These are phyloP conservation scores for Penicillium paneum DNA, from an alignment of 2,329 filamentous ascomycete species.

Conservation along the genomic window DNA sequence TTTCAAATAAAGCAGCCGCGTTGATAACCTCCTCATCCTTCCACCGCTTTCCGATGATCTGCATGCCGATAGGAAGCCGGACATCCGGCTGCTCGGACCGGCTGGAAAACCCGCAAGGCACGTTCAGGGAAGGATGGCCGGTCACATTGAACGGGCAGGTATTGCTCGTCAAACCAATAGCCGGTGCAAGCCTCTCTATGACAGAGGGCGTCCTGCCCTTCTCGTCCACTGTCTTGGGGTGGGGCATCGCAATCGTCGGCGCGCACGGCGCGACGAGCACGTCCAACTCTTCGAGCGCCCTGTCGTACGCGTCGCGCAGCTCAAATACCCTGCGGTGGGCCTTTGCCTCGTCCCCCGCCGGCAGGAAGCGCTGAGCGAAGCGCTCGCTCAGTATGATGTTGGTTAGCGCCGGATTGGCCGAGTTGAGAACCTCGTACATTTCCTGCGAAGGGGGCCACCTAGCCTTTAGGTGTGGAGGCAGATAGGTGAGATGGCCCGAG, in stretches of 20 bases:
- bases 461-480: conserved; percentile 29
- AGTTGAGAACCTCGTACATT: conserved; percentile 46
- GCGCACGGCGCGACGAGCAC: conserved; percentile 50
- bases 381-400: conserved; percentile 44
- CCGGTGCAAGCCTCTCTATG: conserved; percentile 43
- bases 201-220: conserved; percentile 18
- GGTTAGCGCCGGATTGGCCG: conserved; percentile 46
- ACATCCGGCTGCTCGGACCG: background rate
- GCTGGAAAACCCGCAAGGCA: conserved; percentile 40
- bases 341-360: conserved; percentile 41
- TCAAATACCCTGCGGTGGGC: conserved; percentile 48
- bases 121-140: conserved; percentile 50
- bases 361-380: conserved; percentile 26
- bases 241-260: conserved; percentile 45
- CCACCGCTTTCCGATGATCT: conserved; percentile 49
- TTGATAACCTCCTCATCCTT: conserved; percentile 27
- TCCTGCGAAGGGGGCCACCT: conserved; percentile 40
- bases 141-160: conserved; percentile 51
- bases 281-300: conserved; percentile 44
- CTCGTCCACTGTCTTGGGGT: conserved; percentile 32
- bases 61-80: conserved; percentile 54
- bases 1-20: conserved; percentile 30
- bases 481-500: conserved; percentile 32
- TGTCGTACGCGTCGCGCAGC: conserved; percentile 50
- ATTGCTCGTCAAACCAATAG: conserved; percentile 47